These are phyloP conservation scores for Musa balbisiana DNA, from an alignment of 202 grass and related monocot species.

Conservation along the genomic window DNA sequence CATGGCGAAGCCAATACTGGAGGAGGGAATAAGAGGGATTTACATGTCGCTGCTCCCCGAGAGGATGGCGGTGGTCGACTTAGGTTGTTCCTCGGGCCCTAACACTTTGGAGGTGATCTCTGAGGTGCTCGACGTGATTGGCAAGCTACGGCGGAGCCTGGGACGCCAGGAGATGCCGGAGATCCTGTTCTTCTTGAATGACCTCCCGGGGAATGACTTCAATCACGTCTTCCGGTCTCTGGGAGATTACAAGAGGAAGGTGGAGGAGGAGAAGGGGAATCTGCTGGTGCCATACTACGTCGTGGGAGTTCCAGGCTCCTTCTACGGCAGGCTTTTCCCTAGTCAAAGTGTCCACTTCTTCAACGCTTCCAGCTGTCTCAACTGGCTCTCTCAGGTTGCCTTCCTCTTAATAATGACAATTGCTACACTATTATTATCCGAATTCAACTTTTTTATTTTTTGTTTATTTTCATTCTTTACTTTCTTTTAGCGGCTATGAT, in stretches of 20 bases:
- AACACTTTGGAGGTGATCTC: not conserved
- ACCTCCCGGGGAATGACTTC: too few relatives aligned
- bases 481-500: too few relatives aligned
- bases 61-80: not conserved
- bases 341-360: slow-evolving; percentile 1
- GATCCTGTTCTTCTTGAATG: too few relatives aligned
- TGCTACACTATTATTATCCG: not conserved
- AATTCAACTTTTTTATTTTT: not conserved
- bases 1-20: not conserved
- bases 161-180: too few relatives aligned
- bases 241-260: not conserved
- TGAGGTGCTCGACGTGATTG: too few relatives aligned
- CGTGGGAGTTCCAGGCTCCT: not conserved
- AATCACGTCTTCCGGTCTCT: not conserved
- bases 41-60: not conserved
- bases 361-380: not conserved
- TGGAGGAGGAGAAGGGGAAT: not conserved
- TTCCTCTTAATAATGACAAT: not conserved
- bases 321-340: slow-evolving; percentile 10
- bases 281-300: not conserved
- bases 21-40: not conserved
- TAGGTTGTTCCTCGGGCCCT: slow-evolving; percentile 7
- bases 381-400: slow-evolving; percentile 2
- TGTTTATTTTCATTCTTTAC: not conserved
- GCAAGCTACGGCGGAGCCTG: too few relatives aligned